phyloP scores from a whole-genome alignment of 805 yeast species.

The Ogataea paraovalis region DNA sequence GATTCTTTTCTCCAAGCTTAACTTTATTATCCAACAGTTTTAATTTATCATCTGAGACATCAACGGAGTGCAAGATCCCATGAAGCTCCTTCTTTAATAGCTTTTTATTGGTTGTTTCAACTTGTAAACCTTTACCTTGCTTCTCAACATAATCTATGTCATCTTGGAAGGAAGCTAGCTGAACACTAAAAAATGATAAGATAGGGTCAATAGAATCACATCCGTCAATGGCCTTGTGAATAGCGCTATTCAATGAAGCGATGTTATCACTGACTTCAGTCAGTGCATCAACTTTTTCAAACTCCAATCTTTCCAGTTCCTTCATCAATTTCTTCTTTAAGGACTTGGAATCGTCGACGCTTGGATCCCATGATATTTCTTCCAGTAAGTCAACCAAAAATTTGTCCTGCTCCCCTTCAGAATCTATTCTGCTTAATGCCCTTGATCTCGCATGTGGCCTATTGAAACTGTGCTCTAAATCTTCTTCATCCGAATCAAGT shows the following conservation, averaged over 20 bases:
- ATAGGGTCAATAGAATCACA: constrained; percentile 54
- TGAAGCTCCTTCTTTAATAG: constrained; percentile 66
- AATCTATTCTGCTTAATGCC: constrained; percentile 28
- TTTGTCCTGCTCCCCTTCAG: constrained; percentile 14
- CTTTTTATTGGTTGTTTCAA: constrained; percentile 77
- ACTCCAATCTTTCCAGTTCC: constrained; percentile 61
- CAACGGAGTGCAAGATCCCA: constrained; percentile 65
- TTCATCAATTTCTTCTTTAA: constrained; percentile 54
- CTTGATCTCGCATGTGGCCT: constrained; percentile 27
- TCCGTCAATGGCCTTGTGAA: constrained; percentile 43
- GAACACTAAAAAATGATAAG: constrained; percentile 55
- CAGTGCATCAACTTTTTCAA: constrained; percentile 53
- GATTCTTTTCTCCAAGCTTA: constrained; percentile 41
- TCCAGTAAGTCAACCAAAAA: constrained; percentile 66
- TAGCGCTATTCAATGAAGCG: constrained; percentile 37
- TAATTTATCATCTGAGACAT: constrained; percentile 55
- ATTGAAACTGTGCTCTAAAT: constrained; percentile 2
- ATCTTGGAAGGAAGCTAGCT: constrained; percentile 57
- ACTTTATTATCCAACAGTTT: constrained; percentile 45
- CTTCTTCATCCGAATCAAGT: constrained; percentile 1
- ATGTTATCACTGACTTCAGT: constrained; percentile 39
- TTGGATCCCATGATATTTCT: constrained; percentile 70
- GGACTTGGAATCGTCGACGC: constrained; percentile 54
- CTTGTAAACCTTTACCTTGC: constrained; percentile 78
- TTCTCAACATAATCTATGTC: constrained; percentile 70